phyloP scores from a whole-genome alignment of 75 land plant species.

The Cupressus sempervirens region DNA sequence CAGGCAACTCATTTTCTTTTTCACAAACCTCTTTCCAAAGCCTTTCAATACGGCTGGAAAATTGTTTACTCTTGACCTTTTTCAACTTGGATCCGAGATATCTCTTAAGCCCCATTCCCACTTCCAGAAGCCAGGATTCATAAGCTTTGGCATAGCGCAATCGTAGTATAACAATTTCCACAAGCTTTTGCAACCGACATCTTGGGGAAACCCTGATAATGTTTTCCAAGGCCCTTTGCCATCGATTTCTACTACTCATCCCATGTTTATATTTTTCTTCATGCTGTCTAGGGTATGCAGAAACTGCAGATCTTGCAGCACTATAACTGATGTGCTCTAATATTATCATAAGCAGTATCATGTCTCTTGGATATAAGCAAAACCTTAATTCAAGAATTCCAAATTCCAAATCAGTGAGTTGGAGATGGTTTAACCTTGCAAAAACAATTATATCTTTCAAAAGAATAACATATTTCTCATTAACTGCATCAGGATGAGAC shows the following conservation, averaged over 20 bases:
- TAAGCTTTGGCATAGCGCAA: slow-evolving; percentile 5
- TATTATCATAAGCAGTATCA: not conserved
- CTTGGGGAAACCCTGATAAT: not conserved
- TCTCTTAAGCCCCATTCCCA: not conserved
- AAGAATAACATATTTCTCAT: slow-evolving; percentile 1
- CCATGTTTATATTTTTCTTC: not conserved
- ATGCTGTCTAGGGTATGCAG: not conserved
- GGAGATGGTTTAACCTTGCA: not conserved
- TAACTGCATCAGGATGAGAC: not conserved
- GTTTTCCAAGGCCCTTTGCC: slow-evolving; percentile 4
- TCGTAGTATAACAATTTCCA: slow-evolving; percentile 5
- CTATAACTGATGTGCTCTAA: not conserved
- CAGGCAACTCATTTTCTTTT: slow-evolving; percentile 3
- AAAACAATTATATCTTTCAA: not conserved
- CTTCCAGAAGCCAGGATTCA: slow-evolving; percentile 8
- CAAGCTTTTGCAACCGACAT: not conserved
- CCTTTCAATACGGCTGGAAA: not conserved
- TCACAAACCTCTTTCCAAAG: slow-evolving; percentile 8
- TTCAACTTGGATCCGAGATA: not conserved
- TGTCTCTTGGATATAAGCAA: not conserved
- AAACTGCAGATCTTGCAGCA: not conserved
- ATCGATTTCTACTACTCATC: not conserved
- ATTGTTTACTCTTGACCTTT: not conserved
- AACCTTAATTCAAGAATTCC: not conserved
- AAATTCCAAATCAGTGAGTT: slow-evolving; percentile 6